These are phyloP conservation scores for Iris macrosiphon DNA, from an alignment of 106 monocot species.

Conservation along the genomic window DNA sequence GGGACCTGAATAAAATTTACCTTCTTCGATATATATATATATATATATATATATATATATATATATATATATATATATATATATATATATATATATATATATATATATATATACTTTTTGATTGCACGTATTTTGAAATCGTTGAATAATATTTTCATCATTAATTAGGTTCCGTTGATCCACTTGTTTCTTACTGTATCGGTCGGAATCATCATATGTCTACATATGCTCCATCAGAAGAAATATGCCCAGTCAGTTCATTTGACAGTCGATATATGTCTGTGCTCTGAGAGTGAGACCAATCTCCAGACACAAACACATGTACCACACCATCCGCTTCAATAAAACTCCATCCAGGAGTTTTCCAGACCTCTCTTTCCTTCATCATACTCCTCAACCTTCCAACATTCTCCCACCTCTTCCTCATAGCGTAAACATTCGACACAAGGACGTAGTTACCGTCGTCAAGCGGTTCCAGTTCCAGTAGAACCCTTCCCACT, in stretches of 20 bases:
- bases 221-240: background rate
- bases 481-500: constrained; percentile 14
- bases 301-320: constrained; percentile 11
- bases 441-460: constrained; percentile 17
- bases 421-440: constrained; percentile 5
- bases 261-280: constrained; percentile 17
- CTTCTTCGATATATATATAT: too few relatives aligned
- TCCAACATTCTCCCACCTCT: constrained; percentile 13
- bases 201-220: too few relatives aligned
- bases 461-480: constrained; percentile 19
- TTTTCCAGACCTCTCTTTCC: constrained; percentile 9
- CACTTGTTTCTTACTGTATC: too few relatives aligned
- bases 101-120: too few relatives aligned
- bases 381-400: constrained; percentile 20
- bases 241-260: background rate
- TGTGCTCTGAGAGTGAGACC: background rate
- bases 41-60: too few relatives aligned
- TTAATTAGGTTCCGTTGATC: too few relatives aligned
- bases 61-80: too few relatives aligned
- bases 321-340: constrained; percentile 22
- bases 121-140: too few relatives aligned
- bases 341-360: constrained; percentile 19
- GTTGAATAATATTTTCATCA: too few relatives aligned
- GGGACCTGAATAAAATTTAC: too few relatives aligned
- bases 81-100: too few relatives aligned